Percentiles rank a stretch among this genome's conserved stretches.
Evolutionary conservation across 495 filamentous ascomycete species (phyloP).

Genomic region (Lasiosphaeriaceae sp.): DNA sequence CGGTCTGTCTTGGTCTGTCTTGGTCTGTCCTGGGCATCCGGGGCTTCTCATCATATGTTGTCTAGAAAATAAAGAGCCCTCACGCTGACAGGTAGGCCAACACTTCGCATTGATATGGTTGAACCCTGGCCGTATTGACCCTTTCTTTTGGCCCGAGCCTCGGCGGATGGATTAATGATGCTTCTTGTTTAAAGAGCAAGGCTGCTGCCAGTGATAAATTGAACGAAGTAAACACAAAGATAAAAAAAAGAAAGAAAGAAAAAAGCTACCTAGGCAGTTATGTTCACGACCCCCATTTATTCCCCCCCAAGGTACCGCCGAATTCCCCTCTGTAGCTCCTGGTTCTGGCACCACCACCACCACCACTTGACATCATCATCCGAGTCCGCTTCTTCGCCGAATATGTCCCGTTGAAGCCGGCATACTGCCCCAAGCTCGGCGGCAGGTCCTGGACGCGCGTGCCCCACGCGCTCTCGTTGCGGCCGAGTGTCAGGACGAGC

Average conservation of each 20-base stretch:
- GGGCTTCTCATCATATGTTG: too few species aligned
- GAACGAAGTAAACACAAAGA: background rate
- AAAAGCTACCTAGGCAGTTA: background rate
- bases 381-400: slow-evolving; percentile 14
- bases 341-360: background rate
- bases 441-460: slow-evolving; percentile 61
- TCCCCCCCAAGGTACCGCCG: background rate
- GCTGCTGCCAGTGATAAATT: too few species aligned
- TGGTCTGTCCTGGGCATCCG: too few species aligned
- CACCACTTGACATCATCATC: too few species aligned
- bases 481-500: slow-evolving; percentile 62
- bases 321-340: slow-evolving; percentile 8
- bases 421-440: slow-evolving; percentile 45
- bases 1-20: too few species aligned
- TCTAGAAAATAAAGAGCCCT: too few species aligned
- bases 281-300: slow-evolving; percentile 1
- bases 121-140: too few species aligned
- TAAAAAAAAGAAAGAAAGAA: background rate
- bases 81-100: too few species aligned
- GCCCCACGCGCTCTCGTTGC: slow-evolving; percentile 67
- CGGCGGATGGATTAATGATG: too few species aligned
- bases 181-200: too few species aligned
- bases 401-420: slow-evolving; percentile 25
- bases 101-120: too few species aligned
- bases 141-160: too few species aligned